Conservation (phyloP, 768 basidiomycete species). For the Trametes maxima region DNA sequence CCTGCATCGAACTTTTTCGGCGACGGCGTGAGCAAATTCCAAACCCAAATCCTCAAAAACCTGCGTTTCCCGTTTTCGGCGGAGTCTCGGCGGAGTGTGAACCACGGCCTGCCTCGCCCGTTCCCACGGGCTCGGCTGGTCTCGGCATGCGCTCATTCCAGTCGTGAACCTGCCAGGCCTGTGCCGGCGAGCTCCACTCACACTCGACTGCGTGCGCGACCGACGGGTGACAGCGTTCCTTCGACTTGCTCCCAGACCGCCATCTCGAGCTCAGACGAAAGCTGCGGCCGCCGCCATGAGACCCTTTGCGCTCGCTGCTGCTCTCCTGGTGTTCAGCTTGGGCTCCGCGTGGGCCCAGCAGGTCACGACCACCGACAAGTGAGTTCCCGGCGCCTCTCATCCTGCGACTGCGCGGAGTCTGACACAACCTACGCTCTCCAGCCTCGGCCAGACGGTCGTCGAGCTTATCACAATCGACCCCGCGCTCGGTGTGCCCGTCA, state of each 20-base stretch:
- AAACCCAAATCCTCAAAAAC: background rate
- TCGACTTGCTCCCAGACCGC: conserved; percentile 3
- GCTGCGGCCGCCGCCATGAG: conserved; percentile 23
- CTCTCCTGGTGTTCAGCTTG: conserved; percentile 18
- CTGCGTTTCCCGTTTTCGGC: background rate
- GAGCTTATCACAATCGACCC: conserved; percentile 47
- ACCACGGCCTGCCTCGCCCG: background rate
- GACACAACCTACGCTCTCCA: conserved; percentile 23
- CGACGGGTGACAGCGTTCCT: background rate
- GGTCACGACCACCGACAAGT: conserved; percentile 50
- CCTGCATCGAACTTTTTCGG: conserved; percentile 28
- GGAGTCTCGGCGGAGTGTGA: conserved; percentile 14
- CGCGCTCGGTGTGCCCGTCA: conserved; percentile 41
- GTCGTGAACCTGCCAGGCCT: background rate
- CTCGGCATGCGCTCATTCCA: conserved; percentile 20
- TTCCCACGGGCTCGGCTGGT: background rate
- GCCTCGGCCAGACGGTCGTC: conserved; percentile 54
- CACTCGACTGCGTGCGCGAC: conserved; percentile 1
- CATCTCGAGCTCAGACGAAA: background rate
- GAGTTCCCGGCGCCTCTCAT: conserved; percentile 27
- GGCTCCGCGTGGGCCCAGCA: conserved; percentile 43
- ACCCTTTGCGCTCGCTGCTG: conserved; percentile 24
- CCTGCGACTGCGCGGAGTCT: conserved; percentile 7
- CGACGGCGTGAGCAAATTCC: conserved; percentile 12
- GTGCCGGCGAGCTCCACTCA: background rate